Conservation (phyloP, 2,329 filamentous ascomycete genomes). For the Talaromyces sp. region DNA sequence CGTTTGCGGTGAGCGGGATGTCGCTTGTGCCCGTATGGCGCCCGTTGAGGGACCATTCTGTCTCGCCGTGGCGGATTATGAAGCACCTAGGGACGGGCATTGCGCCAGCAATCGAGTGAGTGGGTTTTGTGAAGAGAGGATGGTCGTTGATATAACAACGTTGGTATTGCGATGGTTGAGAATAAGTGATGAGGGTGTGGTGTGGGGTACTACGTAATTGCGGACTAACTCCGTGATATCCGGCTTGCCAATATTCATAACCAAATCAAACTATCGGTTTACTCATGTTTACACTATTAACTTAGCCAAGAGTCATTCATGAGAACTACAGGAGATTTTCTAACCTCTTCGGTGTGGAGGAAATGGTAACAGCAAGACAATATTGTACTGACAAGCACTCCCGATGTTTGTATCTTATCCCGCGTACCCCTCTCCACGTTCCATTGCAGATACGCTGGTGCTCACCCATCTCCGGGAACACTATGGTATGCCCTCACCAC, state of each 20-base stretch:
- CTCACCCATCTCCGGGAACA: not conserved
- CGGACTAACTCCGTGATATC: not conserved
- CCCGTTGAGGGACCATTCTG: slow-evolving; percentile 87
- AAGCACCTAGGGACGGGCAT: slow-evolving; percentile 67
- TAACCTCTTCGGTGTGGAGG: too few species aligned
- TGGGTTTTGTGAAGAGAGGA: not conserved
- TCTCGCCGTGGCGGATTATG: slow-evolving; percentile 86
- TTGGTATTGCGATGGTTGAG: not conserved
- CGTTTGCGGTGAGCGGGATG: slow-evolving; percentile 76
- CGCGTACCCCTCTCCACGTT: not conserved
- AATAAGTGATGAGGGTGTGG: not conserved
- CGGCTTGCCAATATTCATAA: not conserved
- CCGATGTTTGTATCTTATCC: not conserved
- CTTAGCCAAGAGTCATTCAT: too few species aligned
- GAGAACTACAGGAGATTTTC: too few species aligned
- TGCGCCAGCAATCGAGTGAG: not conserved
- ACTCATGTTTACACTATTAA: not conserved
- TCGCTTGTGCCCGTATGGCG: slow-evolving; percentile 83
- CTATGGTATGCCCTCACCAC: not conserved
- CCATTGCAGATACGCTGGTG: not conserved
- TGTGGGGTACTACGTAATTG: not conserved
- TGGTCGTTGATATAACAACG: too few species aligned
- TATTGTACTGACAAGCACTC: not conserved
- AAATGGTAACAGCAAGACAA: too few species aligned
- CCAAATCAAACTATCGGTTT: not conserved